Conservation (phyloP, 441 rosid species). For the Aleurites moluccanus region DNA sequence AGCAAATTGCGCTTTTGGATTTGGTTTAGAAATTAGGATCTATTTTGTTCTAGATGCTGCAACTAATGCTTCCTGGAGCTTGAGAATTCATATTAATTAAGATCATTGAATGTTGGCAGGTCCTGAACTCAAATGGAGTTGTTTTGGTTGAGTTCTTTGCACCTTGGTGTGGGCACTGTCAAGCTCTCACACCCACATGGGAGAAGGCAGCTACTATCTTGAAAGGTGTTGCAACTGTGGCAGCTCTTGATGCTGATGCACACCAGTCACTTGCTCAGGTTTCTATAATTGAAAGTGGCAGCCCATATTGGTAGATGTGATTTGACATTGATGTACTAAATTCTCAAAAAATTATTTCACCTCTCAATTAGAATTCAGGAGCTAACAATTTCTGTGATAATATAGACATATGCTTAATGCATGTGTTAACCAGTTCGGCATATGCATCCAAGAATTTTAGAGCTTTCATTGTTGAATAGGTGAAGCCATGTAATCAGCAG, state of each 20-base stretch:
- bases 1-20: not conserved
- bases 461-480: not conserved
- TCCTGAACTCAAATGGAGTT: conserved; percentile 75
- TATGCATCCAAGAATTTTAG: not conserved
- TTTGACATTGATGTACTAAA: conserved; percentile 16
- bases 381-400: no score
- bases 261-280: conserved; percentile 97
- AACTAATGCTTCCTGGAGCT: no score
- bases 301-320: not conserved
- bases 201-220: conserved; percentile 84
- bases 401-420: not conserved
- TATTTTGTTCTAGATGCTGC: no score
- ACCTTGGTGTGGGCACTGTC: conserved; percentile 98
- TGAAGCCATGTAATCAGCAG: not conserved
- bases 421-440: not conserved
- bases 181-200: conserved; percentile 91
- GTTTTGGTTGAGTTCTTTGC: conserved; percentile 97
- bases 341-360: not conserved
- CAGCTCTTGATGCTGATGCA: conserved; percentile 96
- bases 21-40: not conserved
- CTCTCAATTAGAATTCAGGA: not conserved
- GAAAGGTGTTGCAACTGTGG: conserved; percentile 95
- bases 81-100: not conserved
- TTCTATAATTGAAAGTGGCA: not conserved
- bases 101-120: conserved; percentile 38